Conservation (phyloP, 2,329 filamentous ascomycete genomes). For the Beauveria medogensis region DNA sequence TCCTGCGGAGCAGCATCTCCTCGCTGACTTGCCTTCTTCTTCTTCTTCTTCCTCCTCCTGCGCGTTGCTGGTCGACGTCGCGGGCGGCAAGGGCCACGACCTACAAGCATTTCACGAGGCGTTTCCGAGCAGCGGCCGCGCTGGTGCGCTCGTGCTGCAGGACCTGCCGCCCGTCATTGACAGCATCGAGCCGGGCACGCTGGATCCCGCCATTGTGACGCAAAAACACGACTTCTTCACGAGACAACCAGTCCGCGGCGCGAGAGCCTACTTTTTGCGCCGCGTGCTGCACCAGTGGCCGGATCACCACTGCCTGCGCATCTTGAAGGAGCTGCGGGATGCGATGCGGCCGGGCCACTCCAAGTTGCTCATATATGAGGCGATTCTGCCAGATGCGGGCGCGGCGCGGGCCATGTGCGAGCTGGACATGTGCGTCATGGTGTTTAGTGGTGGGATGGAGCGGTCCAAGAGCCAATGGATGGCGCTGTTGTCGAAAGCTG, state of each 20-base stretch:
- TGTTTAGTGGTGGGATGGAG: constrained; percentile 14
- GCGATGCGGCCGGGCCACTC: constrained; percentile 21
- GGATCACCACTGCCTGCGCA: constrained; percentile 15
- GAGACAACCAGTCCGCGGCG: constrained; percentile 25
- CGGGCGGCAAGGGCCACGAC: constrained; percentile 23
- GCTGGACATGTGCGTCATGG: constrained; percentile 19
- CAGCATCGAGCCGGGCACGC: constrained; percentile 12
- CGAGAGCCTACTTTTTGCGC: constrained; percentile 20
- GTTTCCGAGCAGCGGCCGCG: constrained; percentile 15
- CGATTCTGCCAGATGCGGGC: constrained; percentile 15
- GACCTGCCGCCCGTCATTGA: constrained; percentile 18
- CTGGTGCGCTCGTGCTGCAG: constrained; percentile 19
- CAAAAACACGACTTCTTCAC: constrained; percentile 28
- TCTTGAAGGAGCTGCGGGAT: constrained; percentile 13
- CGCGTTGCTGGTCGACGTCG: constrained; percentile 23
- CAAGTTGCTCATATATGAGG: constrained; percentile 24
- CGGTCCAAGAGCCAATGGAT: constrained; percentile 15
- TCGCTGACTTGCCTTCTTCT: constrained; percentile 16
- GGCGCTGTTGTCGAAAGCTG: constrained; percentile 14
- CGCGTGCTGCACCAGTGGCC: constrained; percentile 20
- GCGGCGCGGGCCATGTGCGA: constrained; percentile 12
- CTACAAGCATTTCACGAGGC: constrained; percentile 18
- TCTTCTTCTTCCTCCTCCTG: not conserved
- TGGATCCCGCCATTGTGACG: constrained; percentile 18
- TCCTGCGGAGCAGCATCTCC: constrained; percentile 19